A percentile compares a stretch with the other conserved stretches of the same genome.
Evolutionary conservation across 192 early-diverging fungal genomes (phyloP).

Genomic region (Coemansia reversa): DNA sequence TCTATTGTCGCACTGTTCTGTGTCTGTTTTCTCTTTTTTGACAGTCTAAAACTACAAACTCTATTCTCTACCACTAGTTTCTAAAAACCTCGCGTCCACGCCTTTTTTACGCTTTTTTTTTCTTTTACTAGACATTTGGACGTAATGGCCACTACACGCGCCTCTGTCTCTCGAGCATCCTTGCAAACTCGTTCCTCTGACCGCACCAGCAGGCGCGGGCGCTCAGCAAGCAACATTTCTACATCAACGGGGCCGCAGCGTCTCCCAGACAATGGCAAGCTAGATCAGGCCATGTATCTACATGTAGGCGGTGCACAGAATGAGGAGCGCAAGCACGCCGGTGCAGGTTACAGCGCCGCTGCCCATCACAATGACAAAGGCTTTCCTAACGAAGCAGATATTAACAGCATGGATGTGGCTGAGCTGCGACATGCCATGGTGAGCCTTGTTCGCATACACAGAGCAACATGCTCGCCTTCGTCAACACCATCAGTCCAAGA

Average conservation of each 20-base stretch:
- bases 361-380: slow-evolving; percentile 7
- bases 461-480: slow-evolving; percentile 12
- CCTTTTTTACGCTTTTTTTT: background rate
- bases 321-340: slow-evolving; percentile 15
- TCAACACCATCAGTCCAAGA: slow-evolving; percentile 14
- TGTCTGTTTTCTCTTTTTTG: slow-evolving; percentile 8
- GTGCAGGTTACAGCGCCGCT: background rate
- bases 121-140: slow-evolving; percentile 4
- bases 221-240: slow-evolving; percentile 5
- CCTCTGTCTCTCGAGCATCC: slow-evolving; percentile 22
- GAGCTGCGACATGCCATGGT: slow-evolving; percentile 36
- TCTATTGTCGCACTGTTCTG: background rate
- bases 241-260: slow-evolving; percentile 7
- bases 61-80: background rate
- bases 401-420: slow-evolving; percentile 49
- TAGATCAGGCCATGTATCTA: slow-evolving; percentile 19
- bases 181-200: slow-evolving; percentile 18
- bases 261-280: slow-evolving; percentile 11
- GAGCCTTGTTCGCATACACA: slow-evolving; percentile 28
- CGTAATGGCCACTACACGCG: slow-evolving; percentile 26
- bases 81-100: background rate
- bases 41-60: slow-evolving; percentile 2
- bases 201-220: background rate
- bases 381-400: slow-evolving; percentile 46
- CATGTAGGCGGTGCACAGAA: slow-evolving; percentile 26